A percentile compares a stretch with the other conserved stretches of the same genome.
These are phyloP conservation scores for Wallacemonas rigidus DNA, from an alignment of 208 protist genomes.

Conservation along the genomic window DNA sequence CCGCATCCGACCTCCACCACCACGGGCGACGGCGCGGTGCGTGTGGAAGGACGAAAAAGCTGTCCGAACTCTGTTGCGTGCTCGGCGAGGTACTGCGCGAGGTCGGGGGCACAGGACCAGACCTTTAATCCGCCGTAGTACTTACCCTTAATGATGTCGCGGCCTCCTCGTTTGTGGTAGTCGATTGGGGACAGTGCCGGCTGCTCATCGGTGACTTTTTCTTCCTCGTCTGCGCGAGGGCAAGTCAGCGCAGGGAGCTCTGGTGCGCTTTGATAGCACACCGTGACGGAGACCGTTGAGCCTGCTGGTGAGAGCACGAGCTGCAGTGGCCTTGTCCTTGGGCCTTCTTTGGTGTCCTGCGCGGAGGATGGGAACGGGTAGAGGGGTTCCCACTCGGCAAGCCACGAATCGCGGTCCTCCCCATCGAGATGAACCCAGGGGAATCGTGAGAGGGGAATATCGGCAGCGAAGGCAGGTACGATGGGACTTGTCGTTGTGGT, in stretches of 20 bases:
- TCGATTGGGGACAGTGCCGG: neutral
- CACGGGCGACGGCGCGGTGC: conserved; percentile 6
- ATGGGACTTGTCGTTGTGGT: neutral
- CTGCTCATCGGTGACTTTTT: neutral
- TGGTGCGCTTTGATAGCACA: conserved; percentile 42
- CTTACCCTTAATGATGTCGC: conserved; percentile 82
- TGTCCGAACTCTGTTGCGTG: conserved; percentile 37
- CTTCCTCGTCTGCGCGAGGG: neutral
- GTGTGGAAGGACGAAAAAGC: neutral
- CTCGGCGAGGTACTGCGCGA: conserved; percentile 51
- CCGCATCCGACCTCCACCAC: conserved; percentile 86
- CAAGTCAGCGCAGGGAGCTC: conserved; percentile 29
- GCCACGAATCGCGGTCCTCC: neutral
- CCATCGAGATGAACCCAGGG: conserved; percentile 6
- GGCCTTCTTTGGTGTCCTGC: neutral
- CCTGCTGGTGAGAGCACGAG: neutral
- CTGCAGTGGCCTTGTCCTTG: neutral
- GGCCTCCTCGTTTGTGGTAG: conserved; percentile 23
- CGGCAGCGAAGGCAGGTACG: neutral
- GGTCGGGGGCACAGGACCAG: conserved; percentile 84
- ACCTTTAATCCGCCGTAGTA: conserved; percentile 91
- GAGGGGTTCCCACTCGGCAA: conserved; percentile 1
- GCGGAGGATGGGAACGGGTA: neutral
- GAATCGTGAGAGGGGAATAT: neutral
- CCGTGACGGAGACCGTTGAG: neutral